phyloP scores from a whole-genome alignment of 768 basidiomycete species.

The Amanita pallidorosea region DNA sequence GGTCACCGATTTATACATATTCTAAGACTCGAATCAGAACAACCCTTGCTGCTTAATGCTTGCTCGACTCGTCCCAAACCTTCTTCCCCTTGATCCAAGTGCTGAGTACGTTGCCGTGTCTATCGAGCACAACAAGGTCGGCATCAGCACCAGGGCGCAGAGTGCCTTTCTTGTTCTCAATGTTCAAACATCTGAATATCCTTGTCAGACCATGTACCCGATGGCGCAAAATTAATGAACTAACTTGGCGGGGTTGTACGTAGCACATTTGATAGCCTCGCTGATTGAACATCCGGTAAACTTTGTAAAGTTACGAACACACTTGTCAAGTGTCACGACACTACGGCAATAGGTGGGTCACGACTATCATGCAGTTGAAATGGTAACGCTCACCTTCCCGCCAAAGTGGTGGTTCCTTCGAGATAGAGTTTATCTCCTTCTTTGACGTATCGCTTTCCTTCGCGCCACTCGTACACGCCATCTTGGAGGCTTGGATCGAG shows the following conservation, averaged over 20 bases:
- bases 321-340: conserved; percentile 75
- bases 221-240: conserved; percentile 10
- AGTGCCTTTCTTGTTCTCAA: conserved; percentile 72
- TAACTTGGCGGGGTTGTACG: conserved; percentile 74
- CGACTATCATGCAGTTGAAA: neutral
- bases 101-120: conserved; percentile 50
- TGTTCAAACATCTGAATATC: conserved; percentile 58
- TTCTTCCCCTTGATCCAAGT: conserved; percentile 74
- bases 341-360: conserved; percentile 21
- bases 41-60: neutral
- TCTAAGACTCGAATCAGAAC: neutral
- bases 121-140: conserved; percentile 70
- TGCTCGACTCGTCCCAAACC: conserved; percentile 36
- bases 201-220: neutral
- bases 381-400: conserved; percentile 55
- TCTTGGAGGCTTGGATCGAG: conserved; percentile 79
- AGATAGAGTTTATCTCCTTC: conserved; percentile 73
- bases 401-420: conserved; percentile 80
- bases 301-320: conserved; percentile 72
- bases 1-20: neutral
- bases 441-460: conserved; percentile 71
- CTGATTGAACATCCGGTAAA: conserved; percentile 81
- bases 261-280: conserved; percentile 80
- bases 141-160: conserved; percentile 78
- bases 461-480: conserved; percentile 83